Base-by-base conservation (phyloP, 2,329 filamentous ascomycete genomes). In the Ceratocystis cacaofunesta region DNA sequence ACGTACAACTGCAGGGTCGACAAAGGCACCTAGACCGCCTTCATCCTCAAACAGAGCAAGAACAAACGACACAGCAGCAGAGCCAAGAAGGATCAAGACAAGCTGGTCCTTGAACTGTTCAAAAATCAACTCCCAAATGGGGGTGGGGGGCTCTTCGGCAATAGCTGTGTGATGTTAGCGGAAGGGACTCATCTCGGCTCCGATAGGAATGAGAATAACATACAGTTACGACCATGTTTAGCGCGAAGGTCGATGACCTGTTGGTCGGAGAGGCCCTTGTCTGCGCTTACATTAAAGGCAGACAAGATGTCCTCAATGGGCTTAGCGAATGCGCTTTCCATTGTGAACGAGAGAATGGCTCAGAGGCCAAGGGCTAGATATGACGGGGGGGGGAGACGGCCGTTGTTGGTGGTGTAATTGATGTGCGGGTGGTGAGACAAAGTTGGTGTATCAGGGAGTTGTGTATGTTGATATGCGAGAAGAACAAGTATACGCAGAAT, bases 101-200 rank as follows among this genome's bases (percentile, higher is more conserved):
- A 99, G 85, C 76, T 99, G 94, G 74, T 99, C 94, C 77, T 99
- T 96, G 82, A 99, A 99, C 76, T 99, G 94, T 78, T 99, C 94
- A 67, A 99, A 82, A 65, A 99, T 90, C 69, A 99, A 86, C 77
- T 97, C 85, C 94, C 92, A 99, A 61, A 99, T 75, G 48, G 94
- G 94, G 41, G 94, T 99, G 2, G 94, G 91, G 64, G 94, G 94
- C 70, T 99, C 94, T 78, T 99, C 94, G 58, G 82, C 77, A 68
- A 85, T 85, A 61, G 81, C 82, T 85, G 15, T 55, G 19, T 48
- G 22, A 15, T 43, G 55, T 61, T 43, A 66, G 60, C 28, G 52
- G 12, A 41, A 41, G 36, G 1, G 36, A 4, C 36, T 41, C 36
- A 41, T 41, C 12, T 41, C 12, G 36, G 10, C 3, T 41, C 36